Evolutionary conservation across 164 flowering plant species (phyloP).

Genomic region (Brasenia schreberi): DNA sequence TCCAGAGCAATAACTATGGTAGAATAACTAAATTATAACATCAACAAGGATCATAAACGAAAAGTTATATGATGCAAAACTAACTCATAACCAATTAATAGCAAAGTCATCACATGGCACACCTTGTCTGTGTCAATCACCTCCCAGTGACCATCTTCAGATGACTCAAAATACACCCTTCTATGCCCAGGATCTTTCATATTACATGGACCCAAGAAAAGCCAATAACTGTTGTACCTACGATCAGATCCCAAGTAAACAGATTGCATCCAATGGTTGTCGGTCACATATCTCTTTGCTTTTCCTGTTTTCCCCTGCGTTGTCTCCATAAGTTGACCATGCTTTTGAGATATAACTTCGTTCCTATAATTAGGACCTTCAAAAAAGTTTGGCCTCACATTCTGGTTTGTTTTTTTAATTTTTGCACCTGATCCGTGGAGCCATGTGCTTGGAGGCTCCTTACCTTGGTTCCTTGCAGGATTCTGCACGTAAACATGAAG

Average conservation of each 20-base stretch:
- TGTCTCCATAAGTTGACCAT: not conserved
- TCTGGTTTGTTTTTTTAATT: constrained; percentile 52
- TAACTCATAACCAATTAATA: not conserved
- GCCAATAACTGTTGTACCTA: constrained; percentile 93
- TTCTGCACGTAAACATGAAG: constrained; percentile 24
- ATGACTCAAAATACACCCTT: constrained; percentile 91
- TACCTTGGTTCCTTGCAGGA: constrained; percentile 16
- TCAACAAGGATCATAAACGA: not conserved
- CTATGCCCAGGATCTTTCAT: constrained; percentile 75
- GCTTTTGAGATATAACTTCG: constrained; percentile 10
- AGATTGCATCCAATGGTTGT: constrained; percentile 74
- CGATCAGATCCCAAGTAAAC: constrained; percentile 86
- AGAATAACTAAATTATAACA: not conserved
- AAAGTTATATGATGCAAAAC: constrained; percentile 1
- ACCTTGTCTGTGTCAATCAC: constrained; percentile 88
- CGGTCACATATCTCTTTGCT: constrained; percentile 11
- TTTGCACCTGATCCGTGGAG: constrained; percentile 68
- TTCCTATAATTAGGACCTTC: constrained; percentile 14
- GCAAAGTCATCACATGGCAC: not conserved
- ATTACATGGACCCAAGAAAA: constrained; percentile 90
- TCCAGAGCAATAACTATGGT: not conserved
- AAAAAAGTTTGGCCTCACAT: constrained; percentile 9
- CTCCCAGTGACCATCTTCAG: constrained; percentile 99
- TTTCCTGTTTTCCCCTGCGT: constrained; percentile 13
- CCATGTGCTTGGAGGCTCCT: constrained; percentile 16